Evolutionary conservation across 2,329 filamentous ascomycete genomes (phyloP), one percentile per base, ranked within the genome.

Genomic region (Rutstroemia sp.): DNA sequence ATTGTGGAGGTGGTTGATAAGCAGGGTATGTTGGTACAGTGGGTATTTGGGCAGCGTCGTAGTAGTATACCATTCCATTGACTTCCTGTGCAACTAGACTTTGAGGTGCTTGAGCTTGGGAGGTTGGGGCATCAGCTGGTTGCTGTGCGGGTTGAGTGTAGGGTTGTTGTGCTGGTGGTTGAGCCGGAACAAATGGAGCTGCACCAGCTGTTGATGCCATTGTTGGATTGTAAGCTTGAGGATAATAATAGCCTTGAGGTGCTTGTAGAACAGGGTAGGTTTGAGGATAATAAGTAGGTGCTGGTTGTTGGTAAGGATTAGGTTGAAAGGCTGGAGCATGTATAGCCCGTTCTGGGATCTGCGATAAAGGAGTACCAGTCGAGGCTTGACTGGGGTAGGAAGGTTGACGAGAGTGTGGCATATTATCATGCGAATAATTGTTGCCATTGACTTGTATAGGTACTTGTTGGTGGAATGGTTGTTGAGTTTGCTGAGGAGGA

Each of bases 61-160:
- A 92, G 70, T 96, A 99, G 71, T 95, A 97, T 0, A 96, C 91
- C 81, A 95, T 97, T 60, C 94, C 94, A 64, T 96, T 95, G 61
- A 86, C 85, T 74, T 97, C 92, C 70, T 96, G 92, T 0, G 90
- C 89, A 48, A 87, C 80, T 44, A 83, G 70, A 61, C 76, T 80
- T 19, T 87, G 79, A 44, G 50, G 49, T 42, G 49, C 80, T 19
- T 86, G 79, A 7, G 21, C 16, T 19, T 39, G 44, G 34, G 55
- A 49, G 1, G 50, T 44, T 5, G 49, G 42, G 12, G 7, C 44
- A 9, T 57, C 52, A 10, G 57, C 34, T 51, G 63, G 64, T 17
- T 58, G 51, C 16, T 60, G 65, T 42, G 62, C 57, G 46, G 46
- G 64, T 63, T 55, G 71, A 37, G 55, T 49, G 9, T 55, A 58